Evolutionary conservation across 495 filamentous ascomycete species (phyloP), one percentile per base, ranked within the genome.

Genomic region (Hyaloscypha bicolor): DNA sequence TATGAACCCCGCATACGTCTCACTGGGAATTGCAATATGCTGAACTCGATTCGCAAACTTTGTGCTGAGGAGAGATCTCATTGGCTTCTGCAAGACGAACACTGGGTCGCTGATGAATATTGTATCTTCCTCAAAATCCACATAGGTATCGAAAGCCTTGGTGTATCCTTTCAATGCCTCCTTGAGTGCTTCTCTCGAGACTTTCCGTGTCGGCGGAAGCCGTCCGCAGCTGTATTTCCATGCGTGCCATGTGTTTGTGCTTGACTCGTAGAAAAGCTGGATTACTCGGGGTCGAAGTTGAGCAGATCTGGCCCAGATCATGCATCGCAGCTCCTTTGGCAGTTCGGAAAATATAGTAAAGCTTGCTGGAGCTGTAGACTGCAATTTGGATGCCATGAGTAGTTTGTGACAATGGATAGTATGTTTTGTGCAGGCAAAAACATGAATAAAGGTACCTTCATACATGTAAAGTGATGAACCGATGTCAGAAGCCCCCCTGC

Each of bases 91-190:
- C 2, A 68, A 32, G 2, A 53, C 8, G 29, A 63, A 68, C 19
- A 63, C 59, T n/a, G 60, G 53, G 29, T 68, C 66, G 55, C 66
- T 64, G 52, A 68, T 58, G 30, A 63, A 60, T 14, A 68, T 48
- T 11, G 55, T 63, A 35, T 68, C 66, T 16, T 33, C 53, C 30
- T 68, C 35, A 9, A 63, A 22, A 53, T 68, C 60, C 21, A 68
- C 8, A 30, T 52, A 68, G 14, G 60, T 59, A 45, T 53, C 66
- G 32, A 68, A 63, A 9, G 35, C 53, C 19, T 9, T 30, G 5
- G 32, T 52, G 31, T 68, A 68, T 25, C 33, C 12, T 16, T 63
- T 64, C 32, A 68, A 32, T 33, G 60, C 60, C 53, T 68, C 66
- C 30, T 30, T 9, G 2, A 60, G 51, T 16, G 66, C 60, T 51